Percentiles rank a stretch among this genome's conserved stretches.
These are phyloP conservation scores for Naganishia antarctica DNA, from an alignment of 768 basidiomycete species.

Conservation along the genomic window DNA sequence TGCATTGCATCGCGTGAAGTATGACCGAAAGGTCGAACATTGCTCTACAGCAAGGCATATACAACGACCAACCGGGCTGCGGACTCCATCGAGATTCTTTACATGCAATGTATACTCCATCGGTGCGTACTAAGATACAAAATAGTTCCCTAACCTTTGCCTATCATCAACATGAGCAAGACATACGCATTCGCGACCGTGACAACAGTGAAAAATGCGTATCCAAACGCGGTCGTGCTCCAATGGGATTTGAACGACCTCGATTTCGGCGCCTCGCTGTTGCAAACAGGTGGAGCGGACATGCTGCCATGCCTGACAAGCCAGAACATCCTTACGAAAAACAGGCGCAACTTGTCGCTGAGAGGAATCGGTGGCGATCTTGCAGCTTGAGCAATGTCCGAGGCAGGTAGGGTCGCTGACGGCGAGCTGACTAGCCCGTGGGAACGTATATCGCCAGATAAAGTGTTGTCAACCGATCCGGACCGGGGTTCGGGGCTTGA, in stretches of 20 bases:
- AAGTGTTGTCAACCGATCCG: background rate
- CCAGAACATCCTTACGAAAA: background rate
- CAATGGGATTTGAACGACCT: conserved; percentile 25
- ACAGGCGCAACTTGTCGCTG: background rate
- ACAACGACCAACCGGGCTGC: too few species aligned
- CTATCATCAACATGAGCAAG: conserved; percentile 24
- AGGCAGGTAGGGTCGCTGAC: background rate
- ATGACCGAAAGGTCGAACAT: too few species aligned
- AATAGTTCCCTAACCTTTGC: background rate
- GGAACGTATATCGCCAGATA: background rate
- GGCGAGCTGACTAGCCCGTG: background rate
- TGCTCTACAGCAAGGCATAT: too few species aligned
- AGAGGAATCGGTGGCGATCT: background rate
- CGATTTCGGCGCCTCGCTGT: background rate
- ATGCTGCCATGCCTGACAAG: conserved; percentile 1
- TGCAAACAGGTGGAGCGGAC: background rate
- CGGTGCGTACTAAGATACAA: too few species aligned
- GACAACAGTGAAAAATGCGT: conserved; percentile 19
- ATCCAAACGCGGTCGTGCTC: conserved; percentile 23
- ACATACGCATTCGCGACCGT: conserved; percentile 25
- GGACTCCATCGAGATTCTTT: too few species aligned
- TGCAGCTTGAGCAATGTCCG: background rate
- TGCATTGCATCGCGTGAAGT: too few species aligned
- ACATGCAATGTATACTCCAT: too few species aligned
- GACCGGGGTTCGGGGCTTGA: background rate